Base-by-base conservation (phyloP, 2,329 filamentous ascomycete species). In the Coniosporium tulheliwenetii region DNA sequence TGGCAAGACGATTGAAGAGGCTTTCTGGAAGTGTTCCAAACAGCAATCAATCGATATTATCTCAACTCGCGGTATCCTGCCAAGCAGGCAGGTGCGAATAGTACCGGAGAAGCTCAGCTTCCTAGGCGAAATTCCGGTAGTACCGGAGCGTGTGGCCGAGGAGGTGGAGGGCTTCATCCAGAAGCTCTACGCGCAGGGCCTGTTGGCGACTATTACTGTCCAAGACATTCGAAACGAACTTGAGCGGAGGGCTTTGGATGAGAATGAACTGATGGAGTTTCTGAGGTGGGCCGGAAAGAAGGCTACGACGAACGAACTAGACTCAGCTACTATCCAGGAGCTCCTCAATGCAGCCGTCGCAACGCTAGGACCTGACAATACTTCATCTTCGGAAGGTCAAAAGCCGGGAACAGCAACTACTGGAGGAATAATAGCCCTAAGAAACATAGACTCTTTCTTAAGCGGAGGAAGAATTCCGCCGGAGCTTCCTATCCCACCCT, bases 11-110 rank as follows among this genome's bases (percentile, higher is more conserved):
- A 85, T 98, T 40, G 87, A 95, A 53, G 85, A 95, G 60, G 84
- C 86, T 0, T 98, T 98, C 56, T 98, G 91, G 91, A 93, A 78
- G 31, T 87, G 85, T 46, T 91, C 83, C 53, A 80, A 77, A 55
- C 81, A 80, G 47, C 77, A 85, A 2, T 80, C 76, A 0, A 85
- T 96, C 43, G 87, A 95, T 52, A 73, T 95, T 5, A 78, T 93
- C 48, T 95, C 87, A 1, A 93, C 81, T 14, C 77, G 80, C 43
- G 93, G 93, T 42, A 79, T 98, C 5, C 68, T 95, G 41, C 76
- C 81, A n/a, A 93, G 83, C 31, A 76, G 82, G 10, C 73, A 82
- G 49, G 85, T 95, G 31, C 82, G 91, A 30, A 73, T 93, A 49
- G 82, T 56, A 64, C 81, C 56, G 56, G 83, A 66, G 67, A 75